Conservation (phyloP, 805 yeast genomes). For the Yamadazyma endophytica region DNA sequence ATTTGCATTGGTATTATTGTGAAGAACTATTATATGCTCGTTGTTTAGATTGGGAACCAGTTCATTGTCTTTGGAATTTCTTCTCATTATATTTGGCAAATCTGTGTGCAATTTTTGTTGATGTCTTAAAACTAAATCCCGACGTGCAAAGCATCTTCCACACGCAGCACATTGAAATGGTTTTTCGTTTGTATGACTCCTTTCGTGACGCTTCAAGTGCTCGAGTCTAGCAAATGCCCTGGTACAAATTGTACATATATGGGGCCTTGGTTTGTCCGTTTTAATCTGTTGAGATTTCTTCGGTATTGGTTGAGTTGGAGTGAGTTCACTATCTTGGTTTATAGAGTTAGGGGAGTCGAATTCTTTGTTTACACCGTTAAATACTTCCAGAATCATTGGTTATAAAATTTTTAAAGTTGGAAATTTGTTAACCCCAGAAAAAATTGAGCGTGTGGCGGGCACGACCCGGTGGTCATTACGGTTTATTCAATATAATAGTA, state of each 20-base stretch:
- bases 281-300: conserved; percentile 78
- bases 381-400: too few relatives aligned
- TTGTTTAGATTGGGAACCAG: conserved; percentile 23
- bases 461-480: too few relatives aligned
- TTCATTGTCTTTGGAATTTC: conserved; percentile 18
- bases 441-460: too few relatives aligned
- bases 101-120: conserved; percentile 85
- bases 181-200: conserved; percentile 93
- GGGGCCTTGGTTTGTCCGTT: conserved; percentile 93
- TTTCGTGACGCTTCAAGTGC: conserved; percentile 88
- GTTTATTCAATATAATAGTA: too few relatives aligned
- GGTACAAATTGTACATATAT: conserved; percentile 83
- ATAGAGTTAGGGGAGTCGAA: too few relatives aligned
- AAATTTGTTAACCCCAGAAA: too few relatives aligned
- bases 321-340: conserved; percentile 1
- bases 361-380: background rate
- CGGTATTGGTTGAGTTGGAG: conserved; percentile 65
- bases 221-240: conserved; percentile 94
- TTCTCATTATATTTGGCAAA: conserved; percentile 36
- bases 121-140: conserved; percentile 85
- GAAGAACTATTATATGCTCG: conserved; percentile 49
- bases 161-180: conserved; percentile 96
- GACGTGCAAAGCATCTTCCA: conserved; percentile 91
- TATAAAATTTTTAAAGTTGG: too few relatives aligned
- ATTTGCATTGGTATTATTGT: conserved; percentile 48